These are phyloP conservation scores for Magnusiomyces sp. DNA, from an alignment of 1,139 yeast species.

Conservation along the genomic window DNA sequence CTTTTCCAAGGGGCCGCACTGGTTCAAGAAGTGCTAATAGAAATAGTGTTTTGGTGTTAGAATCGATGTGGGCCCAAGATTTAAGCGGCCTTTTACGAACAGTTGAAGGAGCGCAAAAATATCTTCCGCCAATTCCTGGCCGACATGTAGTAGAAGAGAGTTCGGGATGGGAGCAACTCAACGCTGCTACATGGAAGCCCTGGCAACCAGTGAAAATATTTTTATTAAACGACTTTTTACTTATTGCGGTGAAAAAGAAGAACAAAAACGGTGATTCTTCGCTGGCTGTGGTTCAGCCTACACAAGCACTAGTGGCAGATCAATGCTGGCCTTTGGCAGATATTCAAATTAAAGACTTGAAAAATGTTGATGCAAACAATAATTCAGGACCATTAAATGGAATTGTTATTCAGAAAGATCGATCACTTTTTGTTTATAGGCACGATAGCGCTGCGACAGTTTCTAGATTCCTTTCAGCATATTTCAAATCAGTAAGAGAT, in stretches of 20 bases:
- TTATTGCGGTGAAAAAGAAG: conserved; percentile 62
- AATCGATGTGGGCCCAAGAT: conserved; percentile 74
- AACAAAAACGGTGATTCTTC: conserved; percentile 22
- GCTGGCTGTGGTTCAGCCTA: conserved; percentile 16
- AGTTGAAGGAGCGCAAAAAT: conserved; percentile 86
- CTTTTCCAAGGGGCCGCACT: background rate
- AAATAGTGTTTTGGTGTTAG: conserved; percentile 62
- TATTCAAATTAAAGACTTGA: conserved; percentile 42
- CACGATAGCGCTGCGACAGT: background rate
- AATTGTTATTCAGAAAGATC: conserved; percentile 1
- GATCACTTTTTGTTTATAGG: conserved; percentile 5
- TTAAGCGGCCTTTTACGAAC: conserved; percentile 64
- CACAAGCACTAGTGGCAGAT: conserved; percentile 50
- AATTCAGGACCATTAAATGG: conserved; percentile 31
- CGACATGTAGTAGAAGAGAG: conserved; percentile 76
- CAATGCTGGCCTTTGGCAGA: conserved; percentile 75
- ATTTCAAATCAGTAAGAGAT: background rate
- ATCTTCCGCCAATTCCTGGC: conserved; percentile 67
- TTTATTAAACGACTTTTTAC: conserved; percentile 65
- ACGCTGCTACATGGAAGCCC: conserved; percentile 80
- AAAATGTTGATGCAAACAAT: conserved; percentile 12
- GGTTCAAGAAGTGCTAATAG: conserved; percentile 37
- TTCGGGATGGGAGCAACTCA: conserved; percentile 81
- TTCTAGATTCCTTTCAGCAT: background rate
- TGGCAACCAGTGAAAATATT: conserved; percentile 70